phyloP scores from a whole-genome alignment of 768 basidiomycete genomes.

The Gloeostereum incarnatum region DNA sequence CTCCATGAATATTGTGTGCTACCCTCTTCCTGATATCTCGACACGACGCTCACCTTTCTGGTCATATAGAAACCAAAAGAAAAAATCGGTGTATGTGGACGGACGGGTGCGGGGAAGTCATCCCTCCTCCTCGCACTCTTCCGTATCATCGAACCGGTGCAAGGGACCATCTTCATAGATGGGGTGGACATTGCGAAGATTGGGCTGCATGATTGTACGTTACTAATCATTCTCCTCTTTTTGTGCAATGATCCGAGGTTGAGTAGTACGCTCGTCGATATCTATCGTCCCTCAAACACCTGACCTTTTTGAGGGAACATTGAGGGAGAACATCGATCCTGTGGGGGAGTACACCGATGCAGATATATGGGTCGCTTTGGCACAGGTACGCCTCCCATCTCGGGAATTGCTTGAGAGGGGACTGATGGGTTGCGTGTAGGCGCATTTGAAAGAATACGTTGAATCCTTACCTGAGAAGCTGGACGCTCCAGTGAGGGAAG shows the following conservation, averaged over 20 bases:
- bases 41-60: constrained; percentile 1
- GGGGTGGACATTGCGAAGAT: constrained; percentile 68
- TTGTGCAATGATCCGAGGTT: background rate
- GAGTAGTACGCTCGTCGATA: constrained; percentile 61
- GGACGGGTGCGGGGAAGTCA: constrained; percentile 78
- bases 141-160: constrained; percentile 64
- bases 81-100: constrained; percentile 84
- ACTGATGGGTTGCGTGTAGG: constrained; percentile 21
- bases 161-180: constrained; percentile 65
- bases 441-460: constrained; percentile 61
- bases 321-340: constrained; percentile 88
- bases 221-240: constrained; percentile 2
- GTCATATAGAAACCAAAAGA: constrained; percentile 52
- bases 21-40: background rate
- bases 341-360: constrained; percentile 63
- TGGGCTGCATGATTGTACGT: constrained; percentile 63
- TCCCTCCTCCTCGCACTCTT: constrained; percentile 67
- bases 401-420: background rate
- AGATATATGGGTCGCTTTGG: constrained; percentile 83
- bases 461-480: constrained; percentile 56
- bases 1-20: constrained; percentile 53
- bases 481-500: constrained; percentile 69
- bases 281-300: constrained; percentile 83
- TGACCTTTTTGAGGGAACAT: constrained; percentile 61
- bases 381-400: constrained; percentile 32